phyloP scores from a whole-genome alignment of 2,329 filamentous ascomycete genomes.

The Ceratocystis papillata region DNA sequence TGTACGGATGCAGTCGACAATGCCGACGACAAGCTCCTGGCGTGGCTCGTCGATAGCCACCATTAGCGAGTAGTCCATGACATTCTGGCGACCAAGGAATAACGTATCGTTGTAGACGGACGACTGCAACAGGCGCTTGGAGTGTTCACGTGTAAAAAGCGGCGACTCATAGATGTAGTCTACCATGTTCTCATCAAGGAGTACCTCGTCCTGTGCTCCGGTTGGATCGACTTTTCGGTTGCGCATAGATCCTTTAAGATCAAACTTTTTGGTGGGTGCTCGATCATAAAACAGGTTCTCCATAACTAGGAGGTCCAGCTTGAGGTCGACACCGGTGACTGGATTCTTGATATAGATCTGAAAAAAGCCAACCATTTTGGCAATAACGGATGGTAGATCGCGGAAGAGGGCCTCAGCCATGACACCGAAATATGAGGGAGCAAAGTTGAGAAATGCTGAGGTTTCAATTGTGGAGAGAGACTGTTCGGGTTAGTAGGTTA shows the following conservation, averaged over 20 bases:
- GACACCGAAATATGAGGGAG: slow-evolving; percentile 92
- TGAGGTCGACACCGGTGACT: slow-evolving; percentile 79
- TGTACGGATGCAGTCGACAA: slow-evolving; percentile 95
- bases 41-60: slow-evolving; percentile 85
- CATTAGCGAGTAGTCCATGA: slow-evolving; percentile 99
- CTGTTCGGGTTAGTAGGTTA: slow-evolving; percentile 35
- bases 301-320: slow-evolving; percentile 88
- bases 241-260: slow-evolving; percentile 95
- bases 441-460: slow-evolving; percentile 86
- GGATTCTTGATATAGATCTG: slow-evolving; percentile 96
- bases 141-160: slow-evolving; percentile 88
- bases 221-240: slow-evolving; percentile 96
- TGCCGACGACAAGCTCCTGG: slow-evolving; percentile 89
- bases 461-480: slow-evolving; percentile 85
- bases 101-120: slow-evolving; percentile 97
- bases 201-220: slow-evolving; percentile 88
- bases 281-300: slow-evolving; percentile 98
- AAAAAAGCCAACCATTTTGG: slow-evolving; percentile 98
- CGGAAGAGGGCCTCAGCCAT: slow-evolving; percentile 96
- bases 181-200: slow-evolving; percentile 96
- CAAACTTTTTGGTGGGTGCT: slow-evolving; percentile 77
- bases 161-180: slow-evolving; percentile 98
- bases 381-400: slow-evolving; percentile 88
- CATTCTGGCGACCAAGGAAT: slow-evolving; percentile 86
- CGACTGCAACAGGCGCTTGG: slow-evolving; percentile 80